phyloP scores from a whole-genome alignment of 352 stramenopile genomes.

The Phytophthora constricta region DNA sequence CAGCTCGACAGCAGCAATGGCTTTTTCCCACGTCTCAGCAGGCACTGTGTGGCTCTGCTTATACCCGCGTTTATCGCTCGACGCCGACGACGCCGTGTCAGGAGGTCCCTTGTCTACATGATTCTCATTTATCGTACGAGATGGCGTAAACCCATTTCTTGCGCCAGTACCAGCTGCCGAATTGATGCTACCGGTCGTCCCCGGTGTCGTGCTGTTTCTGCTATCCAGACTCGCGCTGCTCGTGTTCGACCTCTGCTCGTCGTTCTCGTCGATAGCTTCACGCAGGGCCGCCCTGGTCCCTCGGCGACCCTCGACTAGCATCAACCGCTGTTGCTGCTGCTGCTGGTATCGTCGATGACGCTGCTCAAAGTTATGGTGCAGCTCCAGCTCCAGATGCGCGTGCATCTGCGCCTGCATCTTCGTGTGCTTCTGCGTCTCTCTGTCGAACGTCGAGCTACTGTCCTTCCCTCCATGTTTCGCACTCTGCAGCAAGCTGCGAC shows the following conservation, averaged over 20 bases:
- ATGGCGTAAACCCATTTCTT: background rate
- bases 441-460: background rate
- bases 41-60: constrained; percentile 63
- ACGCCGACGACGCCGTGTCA: constrained; percentile 17
- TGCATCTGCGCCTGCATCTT: constrained; percentile 14
- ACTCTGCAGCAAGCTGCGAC: background rate
- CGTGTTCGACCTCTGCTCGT: too few species aligned
- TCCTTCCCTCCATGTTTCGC: too few species aligned
- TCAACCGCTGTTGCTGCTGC: constrained; percentile 30
- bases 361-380: constrained; percentile 21
- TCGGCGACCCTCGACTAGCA: constrained; percentile 21
- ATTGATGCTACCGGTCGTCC: background rate
- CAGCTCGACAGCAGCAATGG: constrained; percentile 60
- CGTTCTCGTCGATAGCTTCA: background rate
- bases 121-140: background rate
- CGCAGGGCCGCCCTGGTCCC: background rate
- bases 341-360: constrained; percentile 21
- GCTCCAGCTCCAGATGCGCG: background rate
- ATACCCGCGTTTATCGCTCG: constrained; percentile 46
- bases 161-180: too few species aligned
- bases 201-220: constrained; percentile 8
- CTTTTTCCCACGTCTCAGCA: constrained; percentile 62
- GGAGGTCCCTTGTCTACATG: constrained; percentile 28
- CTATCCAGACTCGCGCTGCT: constrained; percentile 5
- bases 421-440: too few species aligned